Percentiles rank a stretch among this genome's conserved stretches.
These are phyloP conservation scores for Arctium lappa DNA, from an alignment of 129 eudicot genomes.

Conservation along the genomic window DNA sequence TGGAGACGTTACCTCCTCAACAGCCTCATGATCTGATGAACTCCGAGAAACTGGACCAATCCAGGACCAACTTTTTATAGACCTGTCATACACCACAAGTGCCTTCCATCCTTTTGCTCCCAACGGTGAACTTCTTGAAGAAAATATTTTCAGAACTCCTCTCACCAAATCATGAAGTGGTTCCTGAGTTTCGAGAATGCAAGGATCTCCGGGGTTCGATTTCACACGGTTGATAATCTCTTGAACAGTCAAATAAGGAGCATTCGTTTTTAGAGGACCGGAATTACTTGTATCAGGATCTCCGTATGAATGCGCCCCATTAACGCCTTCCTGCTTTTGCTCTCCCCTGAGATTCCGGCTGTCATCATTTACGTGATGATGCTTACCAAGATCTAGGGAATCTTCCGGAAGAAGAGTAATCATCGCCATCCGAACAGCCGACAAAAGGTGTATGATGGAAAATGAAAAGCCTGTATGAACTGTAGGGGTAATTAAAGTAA, in stretches of 20 bases:
- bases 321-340: conserved; percentile 25
- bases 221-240: conserved; percentile 84
- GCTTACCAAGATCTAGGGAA: conserved; percentile 35
- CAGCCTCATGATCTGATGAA: conserved; percentile 48
- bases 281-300: no score
- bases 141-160: conserved; percentile 81
- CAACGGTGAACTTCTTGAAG: conserved; percentile 84
- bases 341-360: background rate
- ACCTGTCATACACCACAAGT: conserved; percentile 58
- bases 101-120: conserved; percentile 98
- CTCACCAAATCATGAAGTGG: conserved; percentile 89
- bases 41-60: conserved; percentile 56
- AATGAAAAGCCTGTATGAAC: conserved; percentile 84
- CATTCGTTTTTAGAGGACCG: conserved; percentile 16
- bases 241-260: conserved; percentile 63
- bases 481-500: conserved; percentile 67
- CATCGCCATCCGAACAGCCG: conserved; percentile 92
- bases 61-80: conserved; percentile 85
- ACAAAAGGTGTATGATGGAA: conserved; percentile 84
- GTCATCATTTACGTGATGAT: conserved; percentile 24
- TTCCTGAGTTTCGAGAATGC: conserved; percentile 91
- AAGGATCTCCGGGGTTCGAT: conserved; percentile 93
- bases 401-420: conserved; percentile 65
- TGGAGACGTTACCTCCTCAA: conserved; percentile 88
- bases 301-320: background rate